A percentile compares a stretch with the other conserved stretches of the same genome.
These are phyloP conservation scores for Myriosclerotinia curreyana DNA, from an alignment of 2,329 filamentous ascomycete genomes.

Conservation along the genomic window DNA sequence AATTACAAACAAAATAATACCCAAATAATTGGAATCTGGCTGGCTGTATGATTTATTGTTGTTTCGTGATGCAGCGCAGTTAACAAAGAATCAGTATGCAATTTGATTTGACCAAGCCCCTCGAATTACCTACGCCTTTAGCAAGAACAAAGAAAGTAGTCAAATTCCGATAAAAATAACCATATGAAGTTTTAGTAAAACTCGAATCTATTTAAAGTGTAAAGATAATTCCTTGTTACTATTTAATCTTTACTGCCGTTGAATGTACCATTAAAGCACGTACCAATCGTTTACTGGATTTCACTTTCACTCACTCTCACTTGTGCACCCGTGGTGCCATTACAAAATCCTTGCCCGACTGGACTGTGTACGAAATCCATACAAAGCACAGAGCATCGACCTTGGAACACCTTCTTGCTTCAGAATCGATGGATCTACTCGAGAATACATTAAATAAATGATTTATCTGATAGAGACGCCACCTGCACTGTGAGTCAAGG, in stretches of 20 bases:
- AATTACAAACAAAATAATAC: conserved; percentile 21
- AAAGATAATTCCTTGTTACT: background rate
- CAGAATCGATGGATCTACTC: conserved; percentile 19
- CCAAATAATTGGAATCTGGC: conserved; percentile 9
- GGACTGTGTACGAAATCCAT: conserved; percentile 6
- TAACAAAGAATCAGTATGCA: background rate
- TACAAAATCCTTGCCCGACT: conserved; percentile 3
- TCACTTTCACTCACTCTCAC: background rate
- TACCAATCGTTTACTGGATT: conserved; percentile 18
- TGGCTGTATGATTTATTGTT: background rate
- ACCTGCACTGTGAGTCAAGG: conserved; percentile 22
- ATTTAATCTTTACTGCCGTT: background rate
- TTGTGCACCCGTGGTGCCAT: conserved; percentile 4
- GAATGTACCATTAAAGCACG: conserved; percentile 9
- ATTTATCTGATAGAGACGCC: conserved; percentile 18
- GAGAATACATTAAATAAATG: conserved; percentile 17
- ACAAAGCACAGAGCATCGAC: conserved; percentile 23
- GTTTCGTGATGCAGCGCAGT: background rate
- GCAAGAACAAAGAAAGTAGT: conserved; percentile 10
- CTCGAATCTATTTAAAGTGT: conserved; percentile 17
- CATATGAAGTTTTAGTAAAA: background rate
- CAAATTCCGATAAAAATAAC: background rate
- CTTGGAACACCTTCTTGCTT: conserved; percentile 19
- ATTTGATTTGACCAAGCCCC: background rate
- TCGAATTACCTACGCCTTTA: conserved; percentile 10